Evolutionary conservation across 345 rosid genomes (phyloP).

Genomic region (Dipteronia sinensis): DNA sequence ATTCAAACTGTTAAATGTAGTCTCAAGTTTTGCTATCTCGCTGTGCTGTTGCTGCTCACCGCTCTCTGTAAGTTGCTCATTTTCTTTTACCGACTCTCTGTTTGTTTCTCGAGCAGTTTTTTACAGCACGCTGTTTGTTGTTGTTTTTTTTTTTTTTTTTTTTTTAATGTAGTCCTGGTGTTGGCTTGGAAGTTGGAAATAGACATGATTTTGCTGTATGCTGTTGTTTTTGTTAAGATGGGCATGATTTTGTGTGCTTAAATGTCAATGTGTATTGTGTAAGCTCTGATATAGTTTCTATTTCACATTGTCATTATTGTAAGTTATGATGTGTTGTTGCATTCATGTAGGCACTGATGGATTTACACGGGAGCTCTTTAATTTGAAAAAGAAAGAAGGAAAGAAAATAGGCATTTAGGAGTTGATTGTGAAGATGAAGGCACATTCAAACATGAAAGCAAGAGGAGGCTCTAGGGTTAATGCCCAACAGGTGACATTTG

Average conservation of each 20-base stretch:
- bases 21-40: neutral
- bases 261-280: neutral
- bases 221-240: too few relatives aligned
- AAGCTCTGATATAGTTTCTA: neutral
- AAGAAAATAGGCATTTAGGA: too few relatives aligned
- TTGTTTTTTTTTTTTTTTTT: neutral
- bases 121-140: too few relatives aligned
- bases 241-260: neutral
- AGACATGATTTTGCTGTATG: too few relatives aligned
- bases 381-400: neutral
- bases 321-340: neutral
- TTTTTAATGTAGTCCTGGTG: too few relatives aligned
- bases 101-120: conserved; percentile 13
- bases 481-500: conserved; percentile 53
- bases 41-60: neutral
- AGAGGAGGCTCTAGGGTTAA: conserved; percentile 49
- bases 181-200: neutral
- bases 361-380: neutral
- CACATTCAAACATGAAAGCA: conserved; percentile 38
- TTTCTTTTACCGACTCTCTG: neutral
- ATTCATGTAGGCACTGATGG: neutral
- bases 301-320: neutral
- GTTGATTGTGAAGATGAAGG: conserved; percentile 39
- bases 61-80: conserved; percentile 5
- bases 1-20: neutral